Percentiles rank a stretch among this genome's conserved stretches.
Conservation (phyloP, 768 basidiomycete species). For the Mycena metata region DNA sequence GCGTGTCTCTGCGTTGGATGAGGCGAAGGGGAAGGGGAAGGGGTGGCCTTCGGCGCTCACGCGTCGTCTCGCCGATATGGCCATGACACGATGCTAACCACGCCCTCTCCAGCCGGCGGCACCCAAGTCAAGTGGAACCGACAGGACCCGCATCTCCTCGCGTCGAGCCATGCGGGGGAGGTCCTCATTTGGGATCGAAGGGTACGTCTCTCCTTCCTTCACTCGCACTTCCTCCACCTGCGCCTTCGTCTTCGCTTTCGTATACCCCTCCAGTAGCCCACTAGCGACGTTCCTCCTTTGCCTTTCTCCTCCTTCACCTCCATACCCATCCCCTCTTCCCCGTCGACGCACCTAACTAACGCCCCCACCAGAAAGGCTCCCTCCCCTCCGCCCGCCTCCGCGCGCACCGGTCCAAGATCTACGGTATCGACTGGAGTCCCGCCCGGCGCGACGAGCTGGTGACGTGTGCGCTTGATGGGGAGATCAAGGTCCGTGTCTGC, state of each 20-base stretch:
- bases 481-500: slow-evolving; percentile 85
- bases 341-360: neutral
- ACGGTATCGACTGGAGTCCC: slow-evolving; percentile 98
- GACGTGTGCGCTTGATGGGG: slow-evolving; percentile 95
- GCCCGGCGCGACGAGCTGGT: slow-evolving; percentile 81
- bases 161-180: slow-evolving; percentile 89
- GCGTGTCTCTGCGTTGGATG: no score
- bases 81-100: neutral
- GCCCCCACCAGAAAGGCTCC: slow-evolving; percentile 80
- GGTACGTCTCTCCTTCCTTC: slow-evolving; percentile 59
- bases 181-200: slow-evolving; percentile 96
- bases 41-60: no score
- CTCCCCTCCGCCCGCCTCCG: slow-evolving; percentile 80
- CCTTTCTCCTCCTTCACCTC: neutral
- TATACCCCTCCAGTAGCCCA: no score
- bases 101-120: slow-evolving; percentile 69
- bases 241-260: no score
- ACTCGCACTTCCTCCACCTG: no score
- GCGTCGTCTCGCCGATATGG: no score
- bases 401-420: slow-evolving; percentile 93
- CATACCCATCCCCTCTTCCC: neutral
- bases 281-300: no score
- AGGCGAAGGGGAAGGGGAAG: no score
- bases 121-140: slow-evolving; percentile 99
- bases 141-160: slow-evolving; percentile 86